phyloP scores from a whole-genome alignment of 2,329 filamentous ascomycete species.

The Mariannaea elegans region DNA sequence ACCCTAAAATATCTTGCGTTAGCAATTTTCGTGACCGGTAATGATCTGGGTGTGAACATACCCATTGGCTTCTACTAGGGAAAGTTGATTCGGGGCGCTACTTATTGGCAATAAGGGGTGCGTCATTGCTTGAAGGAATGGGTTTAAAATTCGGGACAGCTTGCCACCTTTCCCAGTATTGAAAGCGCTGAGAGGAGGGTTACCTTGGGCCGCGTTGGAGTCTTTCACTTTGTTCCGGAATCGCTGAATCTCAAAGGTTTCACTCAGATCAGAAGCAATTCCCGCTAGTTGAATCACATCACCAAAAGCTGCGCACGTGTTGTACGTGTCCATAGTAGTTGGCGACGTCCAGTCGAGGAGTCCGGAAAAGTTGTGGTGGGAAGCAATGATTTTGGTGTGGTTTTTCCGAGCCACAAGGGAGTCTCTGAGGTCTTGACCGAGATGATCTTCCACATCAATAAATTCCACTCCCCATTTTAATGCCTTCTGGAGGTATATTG shows the following conservation, averaged over 20 bases:
- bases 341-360: conserved; percentile 16
- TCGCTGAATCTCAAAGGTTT: conserved; percentile 20
- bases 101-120: conserved; percentile 20
- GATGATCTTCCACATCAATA: conserved; percentile 22
- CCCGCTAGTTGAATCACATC: conserved; percentile 25
- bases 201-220: not conserved
- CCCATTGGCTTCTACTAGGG: conserved; percentile 25
- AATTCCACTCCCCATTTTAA: conserved; percentile 23
- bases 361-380: conserved; percentile 23
- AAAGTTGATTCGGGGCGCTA: conserved; percentile 24
- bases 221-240: conserved; percentile 12
- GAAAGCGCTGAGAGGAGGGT: conserved; percentile 19
- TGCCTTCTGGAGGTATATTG: conserved; percentile 11
- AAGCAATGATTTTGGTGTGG: conserved; percentile 17
- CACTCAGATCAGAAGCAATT: conserved; percentile 12
- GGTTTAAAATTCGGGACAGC: conserved; percentile 23
- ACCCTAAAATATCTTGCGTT: conserved; percentile 10
- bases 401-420: conserved; percentile 2
- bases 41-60: not conserved
- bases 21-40: not conserved
- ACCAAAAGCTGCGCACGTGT: conserved; percentile 15
- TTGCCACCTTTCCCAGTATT: conserved; percentile 21
- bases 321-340: not conserved
- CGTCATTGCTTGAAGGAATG: conserved; percentile 22
- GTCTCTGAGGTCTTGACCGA: not conserved